Percentiles rank a stretch among this genome's conserved stretches.
These are phyloP conservation scores for Ogataea philodendri DNA, from an alignment of 805 yeast genomes.

Conservation along the genomic window DNA sequence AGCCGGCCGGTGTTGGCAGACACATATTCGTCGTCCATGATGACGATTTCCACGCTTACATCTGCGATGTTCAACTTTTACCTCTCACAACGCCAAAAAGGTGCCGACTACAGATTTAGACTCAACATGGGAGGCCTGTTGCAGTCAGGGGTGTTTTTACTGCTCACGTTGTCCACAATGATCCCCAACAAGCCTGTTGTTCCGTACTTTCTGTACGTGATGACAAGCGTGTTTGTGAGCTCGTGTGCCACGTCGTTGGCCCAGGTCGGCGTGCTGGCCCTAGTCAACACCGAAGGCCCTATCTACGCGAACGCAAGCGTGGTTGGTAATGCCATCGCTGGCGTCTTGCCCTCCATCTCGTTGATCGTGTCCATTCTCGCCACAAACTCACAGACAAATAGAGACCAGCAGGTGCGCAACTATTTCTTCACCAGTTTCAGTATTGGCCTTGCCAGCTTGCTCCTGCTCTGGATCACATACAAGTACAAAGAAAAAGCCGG, in stretches of 20 bases:
- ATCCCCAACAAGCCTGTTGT: slow-evolving; percentile 32
- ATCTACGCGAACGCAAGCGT: slow-evolving; percentile 83
- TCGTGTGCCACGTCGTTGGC: slow-evolving; percentile 77
- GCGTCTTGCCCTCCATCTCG: slow-evolving; percentile 82
- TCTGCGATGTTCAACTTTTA: slow-evolving; percentile 58
- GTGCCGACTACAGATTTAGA: slow-evolving; percentile 55
- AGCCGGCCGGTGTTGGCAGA: slow-evolving; percentile 49
- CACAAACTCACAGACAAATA: slow-evolving; percentile 18
- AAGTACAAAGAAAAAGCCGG: slow-evolving; percentile 18
- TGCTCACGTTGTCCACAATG: slow-evolving; percentile 54
- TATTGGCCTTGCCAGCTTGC: slow-evolving; percentile 23
- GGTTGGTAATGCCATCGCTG: slow-evolving; percentile 95
- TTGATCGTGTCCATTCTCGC: slow-evolving; percentile 51
- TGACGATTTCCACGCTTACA: slow-evolving; percentile 77
- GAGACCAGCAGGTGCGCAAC: slow-evolving; percentile 32
- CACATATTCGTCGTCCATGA: slow-evolving; percentile 77
- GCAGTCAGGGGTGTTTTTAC: slow-evolving; percentile 55
- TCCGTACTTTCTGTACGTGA: slow-evolving; percentile 50
- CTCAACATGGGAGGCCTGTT: slow-evolving; percentile 58
- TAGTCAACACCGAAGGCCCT: slow-evolving; percentile 73
- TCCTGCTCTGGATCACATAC: slow-evolving; percentile 23
- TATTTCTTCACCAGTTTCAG: slow-evolving; percentile 38
- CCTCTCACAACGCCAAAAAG: slow-evolving; percentile 63
- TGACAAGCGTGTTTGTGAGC: slow-evolving; percentile 62
- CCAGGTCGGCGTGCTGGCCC: slow-evolving; percentile 89